Evolutionary conservation across 2,329 filamentous ascomycete species (phyloP), one percentile per base, ranked within the genome.

Genomic region (Aspergillus glaucus): DNA sequence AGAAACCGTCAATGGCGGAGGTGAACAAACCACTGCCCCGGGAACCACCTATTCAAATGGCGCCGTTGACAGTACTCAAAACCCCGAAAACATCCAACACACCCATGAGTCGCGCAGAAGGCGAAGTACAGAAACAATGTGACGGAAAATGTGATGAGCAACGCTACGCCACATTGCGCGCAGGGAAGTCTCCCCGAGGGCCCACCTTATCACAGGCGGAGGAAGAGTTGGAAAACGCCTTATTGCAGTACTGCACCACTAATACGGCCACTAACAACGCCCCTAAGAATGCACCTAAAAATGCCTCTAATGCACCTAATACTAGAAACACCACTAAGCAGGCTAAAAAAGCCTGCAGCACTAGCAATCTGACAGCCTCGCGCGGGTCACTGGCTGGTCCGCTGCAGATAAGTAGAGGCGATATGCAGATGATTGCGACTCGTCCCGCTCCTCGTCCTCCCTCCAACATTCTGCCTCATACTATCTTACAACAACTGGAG

Each of bases 11-110:
- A 1, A 50, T 61, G 19, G 53, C 55, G 10, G 58, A 68, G 19
- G 47, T 64, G 17, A 65, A 72, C 46, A 73, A 73, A 45, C 69
- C 70, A 6, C 60, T 74, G 4, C 71, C 71, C 14, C 58, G 63
- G 4, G 66, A 67, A 19, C 70, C 70, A 22, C 55, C 59, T 1
- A 58, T 63, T 34, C 54, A 57, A 44, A 46, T 66, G 41, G 54
- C 58, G 5, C 67, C 65, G n/a, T 50, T 65, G 3, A 50, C 57
- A 7, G 54, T 62, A 36, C 61, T 59, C 17, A 15, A 15, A 26
- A 9, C 7, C 8, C 58, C 14, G 42, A 24, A 15, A 12, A 24
- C 42, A n/a, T 22, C 42, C n/a, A 28, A 3, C 10, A 30, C 26
- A 30, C 3, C 26, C 26, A 30, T 12, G 26, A 30, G 10, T 30